A percentile compares a stretch with the other conserved stretches of the same genome.
Conservation (phyloP, 2,329 filamentous ascomycete genomes). For the Beauveria sp. region DNA sequence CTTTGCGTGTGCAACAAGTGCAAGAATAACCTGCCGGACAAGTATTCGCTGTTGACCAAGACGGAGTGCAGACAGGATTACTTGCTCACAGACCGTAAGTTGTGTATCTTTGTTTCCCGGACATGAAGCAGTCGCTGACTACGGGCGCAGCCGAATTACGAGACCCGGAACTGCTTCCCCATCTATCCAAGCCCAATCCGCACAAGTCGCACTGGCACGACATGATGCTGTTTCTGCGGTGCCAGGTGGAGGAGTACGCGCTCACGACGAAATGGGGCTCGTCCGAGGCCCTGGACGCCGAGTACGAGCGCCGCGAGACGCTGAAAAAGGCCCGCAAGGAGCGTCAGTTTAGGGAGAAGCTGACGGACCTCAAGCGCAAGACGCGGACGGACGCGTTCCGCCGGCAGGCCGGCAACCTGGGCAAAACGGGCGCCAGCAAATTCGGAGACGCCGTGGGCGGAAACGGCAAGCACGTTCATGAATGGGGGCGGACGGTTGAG, state of each 20-base stretch:
- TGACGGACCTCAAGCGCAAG: constrained; percentile 85
- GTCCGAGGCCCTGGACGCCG: constrained; percentile 73
- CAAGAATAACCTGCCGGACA: constrained; percentile 85
- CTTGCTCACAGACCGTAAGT: constrained; percentile 79
- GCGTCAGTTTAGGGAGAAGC: constrained; percentile 81
- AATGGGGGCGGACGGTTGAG: constrained; percentile 69
- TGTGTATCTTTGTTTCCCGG: too few relatives aligned
- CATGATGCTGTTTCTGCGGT: constrained; percentile 96
- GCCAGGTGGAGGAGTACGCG: constrained; percentile 90
- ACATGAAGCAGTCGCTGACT: neutral
- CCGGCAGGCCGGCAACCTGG: constrained; percentile 55
- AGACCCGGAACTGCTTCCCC: constrained; percentile 77
- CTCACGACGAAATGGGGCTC: constrained; percentile 88
- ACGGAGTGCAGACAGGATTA: constrained; percentile 96
- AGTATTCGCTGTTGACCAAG: constrained; percentile 92
- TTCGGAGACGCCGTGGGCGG: constrained; percentile 73
- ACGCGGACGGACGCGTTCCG: constrained; percentile 87
- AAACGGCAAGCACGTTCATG: constrained; percentile 72
- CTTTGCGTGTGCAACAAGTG: constrained; percentile 71
- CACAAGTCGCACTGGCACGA: constrained; percentile 96
- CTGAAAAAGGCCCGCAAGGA: constrained; percentile 84
- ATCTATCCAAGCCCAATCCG: constrained; percentile 83
- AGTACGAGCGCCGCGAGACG: constrained; percentile 71
- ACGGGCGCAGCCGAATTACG: constrained; percentile 65
- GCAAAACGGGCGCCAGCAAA: constrained; percentile 41